These are phyloP conservation scores for Lindgomyces ingoldianus DNA, from an alignment of 495 filamentous ascomycete species.

Conservation along the genomic window DNA sequence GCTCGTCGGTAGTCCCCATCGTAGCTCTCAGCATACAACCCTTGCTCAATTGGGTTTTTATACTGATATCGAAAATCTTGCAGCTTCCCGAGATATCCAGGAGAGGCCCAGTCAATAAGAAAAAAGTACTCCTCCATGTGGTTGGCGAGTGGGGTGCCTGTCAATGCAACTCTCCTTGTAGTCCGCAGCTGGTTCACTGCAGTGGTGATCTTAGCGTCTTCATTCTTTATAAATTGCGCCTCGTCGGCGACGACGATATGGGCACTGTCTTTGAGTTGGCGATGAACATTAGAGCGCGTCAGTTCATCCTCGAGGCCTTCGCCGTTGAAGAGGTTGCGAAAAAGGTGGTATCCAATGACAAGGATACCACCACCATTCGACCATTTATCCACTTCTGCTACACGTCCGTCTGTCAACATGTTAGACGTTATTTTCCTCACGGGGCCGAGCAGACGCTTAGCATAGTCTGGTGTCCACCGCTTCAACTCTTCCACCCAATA, in stretches of 20 bases:
- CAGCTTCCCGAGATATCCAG: slow-evolving; percentile 68
- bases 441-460: neutral
- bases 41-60: slow-evolving; percentile 69
- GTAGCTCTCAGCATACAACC: slow-evolving; percentile 66
- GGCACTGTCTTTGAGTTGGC: slow-evolving; percentile 59
- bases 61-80: slow-evolving; percentile 69
- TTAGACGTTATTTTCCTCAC: neutral
- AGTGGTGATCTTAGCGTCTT: slow-evolving; percentile 51
- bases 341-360: slow-evolving; percentile 71
- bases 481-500: slow-evolving; percentile 83
- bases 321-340: slow-evolving; percentile 53
- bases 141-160: slow-evolving; percentile 84
- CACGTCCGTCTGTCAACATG: neutral
- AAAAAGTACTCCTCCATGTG: slow-evolving; percentile 78
- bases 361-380: slow-evolving; percentile 66
- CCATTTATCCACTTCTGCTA: slow-evolving; percentile 32
- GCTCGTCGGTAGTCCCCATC: slow-evolving; percentile 55
- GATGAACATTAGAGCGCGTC: slow-evolving; percentile 42
- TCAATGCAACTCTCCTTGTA: slow-evolving; percentile 72
- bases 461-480: slow-evolving; percentile 62
- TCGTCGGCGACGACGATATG: slow-evolving; percentile 82
- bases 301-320: slow-evolving; percentile 39
- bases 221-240: slow-evolving; percentile 78
- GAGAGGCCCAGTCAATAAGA: slow-evolving; percentile 87
- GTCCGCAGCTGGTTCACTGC: slow-evolving; percentile 41